Evolutionary conservation across 2,329 filamentous ascomycete species (phyloP), one percentile per base, ranked within the genome.

Genomic region (Alternaria infectoria): DNA sequence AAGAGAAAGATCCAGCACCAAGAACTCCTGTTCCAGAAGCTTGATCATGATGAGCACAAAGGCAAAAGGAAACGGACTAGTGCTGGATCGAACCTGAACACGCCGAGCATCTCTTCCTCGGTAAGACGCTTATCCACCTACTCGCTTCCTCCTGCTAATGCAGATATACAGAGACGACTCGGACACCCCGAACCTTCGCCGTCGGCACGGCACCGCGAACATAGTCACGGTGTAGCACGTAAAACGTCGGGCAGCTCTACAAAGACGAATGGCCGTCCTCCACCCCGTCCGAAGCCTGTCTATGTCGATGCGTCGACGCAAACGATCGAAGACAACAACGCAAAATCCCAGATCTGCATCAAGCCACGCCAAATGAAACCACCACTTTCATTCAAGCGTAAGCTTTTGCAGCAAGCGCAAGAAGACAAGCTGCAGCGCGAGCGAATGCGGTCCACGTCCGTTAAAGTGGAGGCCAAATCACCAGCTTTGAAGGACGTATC

Each of bases 1-100:
- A 85, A 85, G 70, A 86, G 87, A 62, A 90, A 90, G 76, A 83
- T 90, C 50, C 86, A 87, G 57, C 87, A 87, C 59, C 86, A 87
- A 45, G 88, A 90, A 70, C 86, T 86, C 67, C 84, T 89, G 62
- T 89, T 89, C 65, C 84, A 87, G 66, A 84, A 87, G 69, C 81
- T 88, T 65, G 88, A 89, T 69, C 82, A 85, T 51, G 86, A 89
- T 63, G 86, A 87, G 68, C 83, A 83, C 30, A 84, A 78, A 44
- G 69, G 84, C 58, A 84, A 82, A 67, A 86, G 85, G 76, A 87
- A 89, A 72, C 82, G 86, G 57, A 83, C 83, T 60, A 88, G 86
- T 71, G 86, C 83, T 46, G 85, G 85, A 54, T 86, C 86, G 19
- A 81, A 78, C 13, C 80, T 86, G 56, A 85, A 86, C 54, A 86